Evolutionary conservation across 2,329 filamentous ascomycete species (phyloP), one percentile per base, ranked within the genome.

Genomic region (Xylariaceae sp.): DNA sequence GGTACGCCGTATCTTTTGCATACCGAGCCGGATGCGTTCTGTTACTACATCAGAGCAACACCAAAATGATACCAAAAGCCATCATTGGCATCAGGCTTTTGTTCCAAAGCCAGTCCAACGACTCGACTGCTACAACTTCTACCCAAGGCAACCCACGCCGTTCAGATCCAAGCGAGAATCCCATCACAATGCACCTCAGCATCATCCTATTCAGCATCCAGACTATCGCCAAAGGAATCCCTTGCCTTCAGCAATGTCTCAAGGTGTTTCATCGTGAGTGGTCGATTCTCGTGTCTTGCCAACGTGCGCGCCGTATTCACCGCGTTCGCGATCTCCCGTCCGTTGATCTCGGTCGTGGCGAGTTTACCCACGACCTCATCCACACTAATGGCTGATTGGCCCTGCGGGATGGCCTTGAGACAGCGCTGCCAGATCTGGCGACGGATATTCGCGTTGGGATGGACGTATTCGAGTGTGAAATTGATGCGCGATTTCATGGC

Each of bases 401-500:
- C 54, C 1, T 37, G 35, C 2, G 63, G 65, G 11, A 67, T 59
- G 13, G 18, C 51, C 7, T 37, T 44, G 17, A 69, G 64, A 39
- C 66, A 67, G 4, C 65, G 63, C 53, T 53, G 50, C 68, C 68
- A 69, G 51, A 70, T 70, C n/a, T 66, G 59, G 3, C 62, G 62
- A 37, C 67, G 67, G 10, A 65, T 63, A 2, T 68, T 61, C 6
- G 48, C 30, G 9, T 56, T 62, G 0, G 67, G 67, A 10, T 63
- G 62, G 11, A 53, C 51, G 51, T 70, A 77, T 52, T 73, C 72
- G 0, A 77, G 68, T 13, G 70, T 71, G 9, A 77, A 67, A 62
- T 78, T 73, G 50, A 78, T 73, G 1, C 75, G 69, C 1, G 75
- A 77, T 60, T 73, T 73, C 66, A 77, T 77, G 0, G 77, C 77